Conservation (phyloP, 2,329 filamentous ascomycete species). For the Alternaria viburni region DNA sequence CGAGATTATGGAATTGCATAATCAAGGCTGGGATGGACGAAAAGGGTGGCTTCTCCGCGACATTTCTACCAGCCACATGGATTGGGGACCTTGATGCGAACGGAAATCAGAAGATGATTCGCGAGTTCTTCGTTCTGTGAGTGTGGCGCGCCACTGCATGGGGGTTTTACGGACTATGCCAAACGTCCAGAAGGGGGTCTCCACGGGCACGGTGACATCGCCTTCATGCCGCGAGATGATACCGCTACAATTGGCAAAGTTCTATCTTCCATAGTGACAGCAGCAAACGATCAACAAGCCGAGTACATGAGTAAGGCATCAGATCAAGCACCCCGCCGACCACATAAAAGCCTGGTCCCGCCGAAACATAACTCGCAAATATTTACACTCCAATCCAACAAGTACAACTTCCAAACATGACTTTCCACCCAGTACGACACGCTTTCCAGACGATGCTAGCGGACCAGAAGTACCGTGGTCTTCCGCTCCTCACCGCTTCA, state of each 20-base stretch:
- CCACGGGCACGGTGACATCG: neutral
- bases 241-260: neutral
- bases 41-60: conserved; percentile 21
- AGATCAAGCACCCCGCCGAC: neutral
- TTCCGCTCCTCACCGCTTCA: neutral
- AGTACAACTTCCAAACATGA: neutral
- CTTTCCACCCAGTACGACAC: neutral
- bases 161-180: neutral
- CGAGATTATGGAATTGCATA: conserved; percentile 21
- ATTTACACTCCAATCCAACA: neutral
- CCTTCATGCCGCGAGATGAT: neutral
- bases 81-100: conserved; percentile 3
- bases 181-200: neutral
- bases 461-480: neutral
- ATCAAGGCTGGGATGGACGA: conserved; percentile 26
- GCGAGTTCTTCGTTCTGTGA: conserved; percentile 17
- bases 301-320: neutral
- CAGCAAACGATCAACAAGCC: neutral
- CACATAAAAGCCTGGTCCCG: neutral
- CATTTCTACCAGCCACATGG: conserved; percentile 1
- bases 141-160: neutral
- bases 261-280: neutral
- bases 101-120: conserved; percentile 6
- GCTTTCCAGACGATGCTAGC: neutral
- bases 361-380: neutral